Conservation (phyloP, 2,329 filamentous ascomycete genomes). For the Trichoderma simmonsii region DNA sequence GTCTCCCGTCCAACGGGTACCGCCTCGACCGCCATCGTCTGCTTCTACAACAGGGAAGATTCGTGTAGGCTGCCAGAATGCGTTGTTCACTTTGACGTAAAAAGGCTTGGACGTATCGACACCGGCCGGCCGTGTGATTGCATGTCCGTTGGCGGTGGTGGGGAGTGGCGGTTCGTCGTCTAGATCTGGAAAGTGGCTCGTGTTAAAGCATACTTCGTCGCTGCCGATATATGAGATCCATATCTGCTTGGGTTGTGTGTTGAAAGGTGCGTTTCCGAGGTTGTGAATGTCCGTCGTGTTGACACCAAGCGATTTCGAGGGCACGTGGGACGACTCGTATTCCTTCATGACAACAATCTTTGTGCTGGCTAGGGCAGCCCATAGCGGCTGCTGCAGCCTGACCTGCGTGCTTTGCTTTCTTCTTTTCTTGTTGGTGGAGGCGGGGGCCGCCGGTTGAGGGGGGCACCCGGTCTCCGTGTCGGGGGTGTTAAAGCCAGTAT, state of each 20-base stretch:
- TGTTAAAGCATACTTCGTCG: constrained; percentile 74
- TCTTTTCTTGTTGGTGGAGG: constrained; percentile 69
- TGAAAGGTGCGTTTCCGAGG: constrained; percentile 71
- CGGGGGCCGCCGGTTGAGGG: constrained; percentile 39
- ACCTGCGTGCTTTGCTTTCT: constrained; percentile 90
- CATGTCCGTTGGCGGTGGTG: constrained; percentile 29
- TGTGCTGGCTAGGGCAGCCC: constrained; percentile 91
- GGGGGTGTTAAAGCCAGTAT: constrained; percentile 47
- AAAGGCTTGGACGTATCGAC: constrained; percentile 72
- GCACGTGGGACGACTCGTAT: constrained; percentile 76
- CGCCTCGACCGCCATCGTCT: constrained; percentile 34
- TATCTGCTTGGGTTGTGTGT: constrained; percentile 66
- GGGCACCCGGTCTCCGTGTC: constrained; percentile 46
- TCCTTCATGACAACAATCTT: constrained; percentile 96
- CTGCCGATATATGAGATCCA: constrained; percentile 79
- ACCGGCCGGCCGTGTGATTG: constrained; percentile 40
- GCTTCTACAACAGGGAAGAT: constrained; percentile 53
- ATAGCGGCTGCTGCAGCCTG: constrained; percentile 84
- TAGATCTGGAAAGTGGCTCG: constrained; percentile 58
- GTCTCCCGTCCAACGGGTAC: constrained; percentile 65
- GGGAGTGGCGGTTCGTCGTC: constrained; percentile 30
- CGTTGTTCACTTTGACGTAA: constrained; percentile 74
- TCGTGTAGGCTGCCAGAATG: constrained; percentile 73
- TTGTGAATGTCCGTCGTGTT: constrained; percentile 75
- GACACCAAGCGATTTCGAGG: constrained; percentile 69